These are phyloP conservation scores for Rosa hybrid DNA, from an alignment of 331 rosid species.

Conservation along the genomic window DNA sequence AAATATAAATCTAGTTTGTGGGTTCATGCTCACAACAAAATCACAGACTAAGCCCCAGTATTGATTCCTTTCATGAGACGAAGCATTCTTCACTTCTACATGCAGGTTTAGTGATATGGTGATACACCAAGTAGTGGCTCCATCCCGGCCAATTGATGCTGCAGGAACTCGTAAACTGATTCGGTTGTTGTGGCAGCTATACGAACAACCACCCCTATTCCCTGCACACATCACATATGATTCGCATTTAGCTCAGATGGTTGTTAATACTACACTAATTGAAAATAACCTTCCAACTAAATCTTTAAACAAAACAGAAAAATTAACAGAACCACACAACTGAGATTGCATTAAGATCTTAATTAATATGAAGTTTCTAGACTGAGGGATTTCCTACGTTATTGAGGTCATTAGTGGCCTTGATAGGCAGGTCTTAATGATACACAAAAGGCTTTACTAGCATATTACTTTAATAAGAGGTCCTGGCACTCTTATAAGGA, in stretches of 20 bases:
- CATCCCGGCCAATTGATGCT: slow-evolving; percentile 66
- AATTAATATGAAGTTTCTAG: neutral
- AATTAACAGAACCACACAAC: neutral
- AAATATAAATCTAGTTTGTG: neutral
- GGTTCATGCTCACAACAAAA: neutral
- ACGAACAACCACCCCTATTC: slow-evolving; percentile 68
- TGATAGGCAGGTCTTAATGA: neutral
- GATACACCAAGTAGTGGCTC: slow-evolving; percentile 73
- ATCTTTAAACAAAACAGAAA: neutral
- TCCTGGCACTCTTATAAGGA: neutral
- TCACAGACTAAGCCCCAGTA: neutral
- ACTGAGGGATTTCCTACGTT: neutral
- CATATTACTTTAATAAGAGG: neutral
- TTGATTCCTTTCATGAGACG: too few species aligned
- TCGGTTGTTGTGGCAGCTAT: slow-evolving; percentile 86
- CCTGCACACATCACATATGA: slow-evolving; percentile 43
- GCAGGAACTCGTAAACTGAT: slow-evolving; percentile 73
- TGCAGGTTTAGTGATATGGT: slow-evolving; percentile 55
- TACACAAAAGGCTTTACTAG: neutral
- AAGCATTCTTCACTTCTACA: slow-evolving; percentile 4
- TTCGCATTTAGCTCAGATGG: slow-evolving; percentile 16
- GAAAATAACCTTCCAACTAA: neutral
- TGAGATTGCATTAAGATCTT: neutral
- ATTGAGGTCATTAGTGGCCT: neutral
- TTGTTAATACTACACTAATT: neutral